phyloP scores from a whole-genome alignment of 129 eudicot species.

The Arctium minus region DNA sequence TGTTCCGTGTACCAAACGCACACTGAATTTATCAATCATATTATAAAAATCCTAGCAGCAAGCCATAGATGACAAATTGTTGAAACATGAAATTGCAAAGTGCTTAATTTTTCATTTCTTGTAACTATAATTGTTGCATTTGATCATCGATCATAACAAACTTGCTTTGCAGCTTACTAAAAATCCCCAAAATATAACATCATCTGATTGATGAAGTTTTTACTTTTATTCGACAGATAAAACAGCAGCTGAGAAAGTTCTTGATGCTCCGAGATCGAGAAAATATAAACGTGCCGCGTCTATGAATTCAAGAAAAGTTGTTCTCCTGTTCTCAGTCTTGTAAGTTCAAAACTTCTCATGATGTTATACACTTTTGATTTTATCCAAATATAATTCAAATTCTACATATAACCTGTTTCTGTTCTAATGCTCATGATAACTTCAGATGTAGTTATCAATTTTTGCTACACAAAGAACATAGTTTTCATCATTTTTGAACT shows the following conservation, averaged over 20 bases:
- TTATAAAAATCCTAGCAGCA: no score
- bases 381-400: background rate
- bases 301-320: constrained; percentile 79
- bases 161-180: background rate
- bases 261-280: constrained; percentile 56
- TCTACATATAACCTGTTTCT: no score
- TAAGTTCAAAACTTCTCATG: constrained; percentile 40
- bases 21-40: no score
- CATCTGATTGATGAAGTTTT: background rate
- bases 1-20: no score
- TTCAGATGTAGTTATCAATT: no score
- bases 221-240: constrained; percentile 44
- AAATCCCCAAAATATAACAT: background rate
- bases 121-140: background rate
- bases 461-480: no score
- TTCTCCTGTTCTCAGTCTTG: constrained; percentile 81
- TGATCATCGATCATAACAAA: background rate
- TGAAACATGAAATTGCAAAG: no score
- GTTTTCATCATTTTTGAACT: background rate
- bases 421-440: no score
- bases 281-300: constrained; percentile 73
- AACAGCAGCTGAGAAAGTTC: constrained; percentile 40
- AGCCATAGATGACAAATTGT: no score
- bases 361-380: background rate
- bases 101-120: no score